Percentiles rank a stretch among this genome's conserved stretches.
Conservation (phyloP, 345 rosid genomes). For the Citrus unshiu region DNA sequence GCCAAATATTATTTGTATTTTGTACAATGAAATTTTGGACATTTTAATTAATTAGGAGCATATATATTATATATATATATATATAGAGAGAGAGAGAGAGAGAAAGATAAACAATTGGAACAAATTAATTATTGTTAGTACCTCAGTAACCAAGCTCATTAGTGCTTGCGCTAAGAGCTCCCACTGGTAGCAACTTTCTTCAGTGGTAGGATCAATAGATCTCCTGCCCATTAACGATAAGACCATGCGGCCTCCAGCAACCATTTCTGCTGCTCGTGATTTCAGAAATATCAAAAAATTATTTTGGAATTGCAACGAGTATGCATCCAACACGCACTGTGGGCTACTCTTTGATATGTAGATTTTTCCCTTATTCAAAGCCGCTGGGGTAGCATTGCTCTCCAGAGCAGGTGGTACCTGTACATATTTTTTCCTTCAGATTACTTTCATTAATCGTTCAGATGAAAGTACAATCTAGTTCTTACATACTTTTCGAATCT, state of each 20-base stretch:
- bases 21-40: no score
- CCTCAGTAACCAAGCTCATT: conserved; percentile 61
- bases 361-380: conserved; percentile 59
- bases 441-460: no score
- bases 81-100: no score
- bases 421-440: no score
- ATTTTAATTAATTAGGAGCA: no score
- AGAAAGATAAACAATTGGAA: no score
- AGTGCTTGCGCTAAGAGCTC: conserved; percentile 69
- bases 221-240: conserved; percentile 61
- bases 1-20: neutral
- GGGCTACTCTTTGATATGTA: conserved; percentile 74
- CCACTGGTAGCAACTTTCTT: conserved; percentile 56
- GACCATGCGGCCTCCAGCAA: conserved; percentile 66
- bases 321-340: conserved; percentile 42
- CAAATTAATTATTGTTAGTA: neutral
- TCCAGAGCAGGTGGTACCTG: conserved; percentile 57
- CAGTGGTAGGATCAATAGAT: conserved; percentile 47
- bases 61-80: no score
- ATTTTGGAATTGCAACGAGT: conserved; percentile 49
- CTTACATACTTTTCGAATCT: no score
- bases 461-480: no score
- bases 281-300: conserved; percentile 54
- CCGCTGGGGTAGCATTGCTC: neutral
- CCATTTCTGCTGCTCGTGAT: conserved; percentile 56